Percentiles rank a stretch among this genome's conserved stretches.
Evolutionary conservation across 2,329 filamentous ascomycete genomes (phyloP).

Genomic region (Cladosporium sp.): DNA sequence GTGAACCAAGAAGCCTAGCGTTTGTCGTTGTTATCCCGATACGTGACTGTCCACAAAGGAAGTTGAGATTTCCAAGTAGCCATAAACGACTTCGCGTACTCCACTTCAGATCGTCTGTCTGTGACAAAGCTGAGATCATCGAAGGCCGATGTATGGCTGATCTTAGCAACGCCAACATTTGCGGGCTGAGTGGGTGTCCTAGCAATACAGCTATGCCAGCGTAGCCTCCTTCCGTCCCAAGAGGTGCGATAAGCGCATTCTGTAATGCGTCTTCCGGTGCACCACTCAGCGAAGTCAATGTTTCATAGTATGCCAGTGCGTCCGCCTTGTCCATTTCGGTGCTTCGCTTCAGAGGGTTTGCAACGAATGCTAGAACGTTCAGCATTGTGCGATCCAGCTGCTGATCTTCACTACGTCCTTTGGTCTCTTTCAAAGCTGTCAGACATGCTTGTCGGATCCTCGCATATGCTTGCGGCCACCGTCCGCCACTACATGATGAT

Average conservation of each 20-base stretch:
- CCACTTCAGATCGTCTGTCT: background rate
- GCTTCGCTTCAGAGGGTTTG: constrained; percentile 37
- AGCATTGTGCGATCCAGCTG: constrained; percentile 22
- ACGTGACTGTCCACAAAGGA: constrained; percentile 19
- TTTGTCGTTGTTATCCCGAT: constrained; percentile 53
- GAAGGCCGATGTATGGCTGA: constrained; percentile 21
- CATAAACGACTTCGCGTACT: constrained; percentile 44
- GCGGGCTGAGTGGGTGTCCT: constrained; percentile 23
- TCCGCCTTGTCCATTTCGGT: constrained; percentile 16
- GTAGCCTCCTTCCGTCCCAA: constrained; percentile 24
- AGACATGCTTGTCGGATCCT: constrained; percentile 38
- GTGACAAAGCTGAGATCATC: constrained; percentile 1
- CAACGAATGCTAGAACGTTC: constrained; percentile 32
- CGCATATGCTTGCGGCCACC: constrained; percentile 41
- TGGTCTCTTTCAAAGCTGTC: constrained; percentile 16
- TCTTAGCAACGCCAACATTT: constrained; percentile 24
- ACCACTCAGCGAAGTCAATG: constrained; percentile 21
- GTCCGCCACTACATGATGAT: constrained; percentile 24
- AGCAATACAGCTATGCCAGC: constrained; percentile 26
- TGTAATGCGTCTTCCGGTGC: constrained; percentile 24
- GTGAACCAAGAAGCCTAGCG: constrained; percentile 52
- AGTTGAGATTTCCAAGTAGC: constrained; percentile 58
- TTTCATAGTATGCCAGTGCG: constrained; percentile 30
- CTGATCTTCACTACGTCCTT: constrained; percentile 19
- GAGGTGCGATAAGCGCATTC: constrained; percentile 29